These are phyloP conservation scores for Mortierella hygrophila DNA, from an alignment of 192 early-diverging fungal species.

Conservation along the genomic window DNA sequence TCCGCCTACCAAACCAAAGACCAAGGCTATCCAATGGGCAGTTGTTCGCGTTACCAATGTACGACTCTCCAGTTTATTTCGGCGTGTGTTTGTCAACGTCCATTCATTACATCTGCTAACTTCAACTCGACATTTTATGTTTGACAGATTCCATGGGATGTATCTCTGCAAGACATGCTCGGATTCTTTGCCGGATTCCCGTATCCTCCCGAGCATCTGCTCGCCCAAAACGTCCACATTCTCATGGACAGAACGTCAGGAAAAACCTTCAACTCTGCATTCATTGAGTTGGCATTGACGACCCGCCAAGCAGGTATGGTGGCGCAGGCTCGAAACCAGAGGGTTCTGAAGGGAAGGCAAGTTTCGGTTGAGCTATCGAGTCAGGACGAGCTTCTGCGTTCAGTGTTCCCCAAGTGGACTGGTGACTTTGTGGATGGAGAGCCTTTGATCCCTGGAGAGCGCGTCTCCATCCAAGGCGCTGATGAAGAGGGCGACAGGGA, in stretches of 20 bases:
- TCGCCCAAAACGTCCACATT: conserved; percentile 68
- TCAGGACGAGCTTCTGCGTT: conserved; percentile 69
- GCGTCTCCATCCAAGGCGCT: not conserved
- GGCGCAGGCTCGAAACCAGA: conserved; percentile 66
- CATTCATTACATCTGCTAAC: not conserved
- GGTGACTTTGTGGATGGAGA: conserved; percentile 61
- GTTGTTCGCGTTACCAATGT: conserved; percentile 50
- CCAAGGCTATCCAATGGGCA: conserved; percentile 41
- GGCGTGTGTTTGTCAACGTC: not conserved
- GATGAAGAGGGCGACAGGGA: not conserved
- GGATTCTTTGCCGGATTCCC: conserved; percentile 59
- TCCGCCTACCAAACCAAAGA: conserved; percentile 27
- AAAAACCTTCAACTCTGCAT: conserved; percentile 77
- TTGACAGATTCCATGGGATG: conserved; percentile 71
- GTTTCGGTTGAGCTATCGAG: conserved; percentile 63
- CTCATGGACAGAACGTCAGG: conserved; percentile 69
- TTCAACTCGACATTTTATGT: not conserved
- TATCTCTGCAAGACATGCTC: conserved; percentile 65
- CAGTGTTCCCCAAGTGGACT: conserved; percentile 72
- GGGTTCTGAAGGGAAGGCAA: conserved; percentile 71
- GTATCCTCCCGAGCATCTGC: conserved; percentile 54
- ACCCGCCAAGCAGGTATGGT: conserved; percentile 65
- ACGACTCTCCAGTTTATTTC: not conserved
- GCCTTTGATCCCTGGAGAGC: conserved; percentile 54
- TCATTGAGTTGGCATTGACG: conserved; percentile 70